These are phyloP conservation scores for Laburnicola sp. DNA, from an alignment of 2,329 filamentous ascomycete species.

Conservation along the genomic window DNA sequence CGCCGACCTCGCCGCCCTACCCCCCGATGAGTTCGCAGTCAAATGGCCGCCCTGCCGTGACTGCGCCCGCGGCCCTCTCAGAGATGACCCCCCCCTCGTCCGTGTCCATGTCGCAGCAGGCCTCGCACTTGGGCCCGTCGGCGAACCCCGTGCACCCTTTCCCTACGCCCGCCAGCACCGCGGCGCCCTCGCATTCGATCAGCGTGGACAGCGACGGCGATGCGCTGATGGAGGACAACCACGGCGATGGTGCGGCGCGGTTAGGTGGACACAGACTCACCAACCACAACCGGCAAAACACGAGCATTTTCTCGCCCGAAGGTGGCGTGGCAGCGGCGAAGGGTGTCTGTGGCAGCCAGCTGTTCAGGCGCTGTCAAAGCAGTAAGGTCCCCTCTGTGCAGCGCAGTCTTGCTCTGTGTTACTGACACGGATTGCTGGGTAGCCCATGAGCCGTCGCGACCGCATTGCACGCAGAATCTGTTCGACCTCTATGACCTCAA, in stretches of 20 bases:
- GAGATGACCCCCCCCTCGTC: constrained; percentile 50
- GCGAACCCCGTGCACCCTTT: constrained; percentile 37
- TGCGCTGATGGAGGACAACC: constrained; percentile 46
- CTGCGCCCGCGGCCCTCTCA: constrained; percentile 30
- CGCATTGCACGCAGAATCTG: constrained; percentile 62
- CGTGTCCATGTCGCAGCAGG: constrained; percentile 42
- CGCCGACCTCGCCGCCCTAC: constrained; percentile 53
- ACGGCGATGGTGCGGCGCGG: constrained; percentile 31
- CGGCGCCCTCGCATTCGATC: constrained; percentile 35
- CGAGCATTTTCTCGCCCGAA: constrained; percentile 28
- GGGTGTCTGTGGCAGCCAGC: constrained; percentile 33
- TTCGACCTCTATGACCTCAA: constrained; percentile 62
- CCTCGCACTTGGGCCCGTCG: constrained; percentile 40
- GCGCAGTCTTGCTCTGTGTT: constrained; percentile 24
- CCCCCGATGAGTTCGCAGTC: constrained; percentile 52
- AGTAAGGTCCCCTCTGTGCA: constrained; percentile 35
- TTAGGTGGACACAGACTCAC: constrained; percentile 47
- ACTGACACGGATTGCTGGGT: constrained; percentile 35
- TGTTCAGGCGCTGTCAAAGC: constrained; percentile 44
- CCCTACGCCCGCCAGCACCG: constrained; percentile 46
- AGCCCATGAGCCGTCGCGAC: constrained; percentile 52
- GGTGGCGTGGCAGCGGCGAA: constrained; percentile 34
- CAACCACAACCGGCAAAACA: constrained; percentile 52
- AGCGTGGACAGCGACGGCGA: constrained; percentile 49
- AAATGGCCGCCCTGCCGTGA: constrained; percentile 40